phyloP scores from a whole-genome alignment of 768 basidiomycete species.

The Boletus sp. region DNA sequence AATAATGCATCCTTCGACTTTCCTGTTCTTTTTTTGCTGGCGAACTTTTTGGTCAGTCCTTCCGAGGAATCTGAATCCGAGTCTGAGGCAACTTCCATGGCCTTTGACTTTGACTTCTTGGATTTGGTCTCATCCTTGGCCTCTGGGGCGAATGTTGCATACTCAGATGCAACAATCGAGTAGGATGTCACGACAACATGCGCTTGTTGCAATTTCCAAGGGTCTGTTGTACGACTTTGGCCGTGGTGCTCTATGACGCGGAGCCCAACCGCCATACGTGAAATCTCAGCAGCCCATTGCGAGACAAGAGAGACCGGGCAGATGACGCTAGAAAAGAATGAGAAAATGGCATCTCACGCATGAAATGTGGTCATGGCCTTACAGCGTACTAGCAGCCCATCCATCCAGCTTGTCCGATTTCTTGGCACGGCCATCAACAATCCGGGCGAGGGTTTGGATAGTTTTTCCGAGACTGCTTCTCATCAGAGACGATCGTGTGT shows the following conservation, averaged over 20 bases:
- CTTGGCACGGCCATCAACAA: conserved; percentile 76
- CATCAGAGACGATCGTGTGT: conserved; percentile 4
- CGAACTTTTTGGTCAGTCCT: conserved; percentile 38
- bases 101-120: conserved; percentile 40
- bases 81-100: conserved; percentile 25
- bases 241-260: conserved; percentile 86
- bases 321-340: conserved; percentile 57
- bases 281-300: conserved; percentile 89
- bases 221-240: conserved; percentile 64
- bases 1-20: conserved; percentile 69
- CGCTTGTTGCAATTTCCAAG: conserved; percentile 46
- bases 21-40: conserved; percentile 41
- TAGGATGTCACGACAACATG: conserved; percentile 90
- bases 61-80: conserved; percentile 39
- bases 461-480: conserved; percentile 75
- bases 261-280: conserved; percentile 64
- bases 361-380: conserved; percentile 23
- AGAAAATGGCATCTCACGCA: neutral
- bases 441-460: conserved; percentile 84
- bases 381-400: conserved; percentile 73
- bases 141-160: conserved; percentile 48
- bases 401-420: conserved; percentile 71
- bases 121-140: conserved; percentile 56
- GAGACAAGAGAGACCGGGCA: conserved; percentile 84
- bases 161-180: conserved; percentile 78